Evolutionary conservation across 352 stramenopile species (phyloP).

Genomic region (Thalassiosira hispida): DNA sequence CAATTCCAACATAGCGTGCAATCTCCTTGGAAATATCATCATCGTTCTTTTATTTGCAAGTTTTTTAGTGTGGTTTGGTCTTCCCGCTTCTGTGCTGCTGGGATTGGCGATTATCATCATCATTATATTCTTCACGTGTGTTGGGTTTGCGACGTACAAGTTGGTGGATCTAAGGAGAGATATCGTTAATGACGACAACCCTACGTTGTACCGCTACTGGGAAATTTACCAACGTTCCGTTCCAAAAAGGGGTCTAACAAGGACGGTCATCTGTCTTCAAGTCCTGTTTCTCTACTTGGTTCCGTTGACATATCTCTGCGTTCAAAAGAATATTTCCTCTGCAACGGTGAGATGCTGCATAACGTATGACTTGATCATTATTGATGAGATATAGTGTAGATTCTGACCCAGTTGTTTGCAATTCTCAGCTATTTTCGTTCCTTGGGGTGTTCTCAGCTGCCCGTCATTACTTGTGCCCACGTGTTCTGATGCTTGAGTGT

Average conservation of each 20-base stretch:
- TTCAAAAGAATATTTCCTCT: slow-evolving; percentile 28
- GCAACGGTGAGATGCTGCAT: neutral
- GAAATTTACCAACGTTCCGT: slow-evolving; percentile 9
- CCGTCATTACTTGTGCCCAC: slow-evolving; percentile 54
- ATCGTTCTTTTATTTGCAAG: slow-evolving; percentile 36
- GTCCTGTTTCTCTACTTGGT: slow-evolving; percentile 47
- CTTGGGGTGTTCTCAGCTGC: slow-evolving; percentile 22
- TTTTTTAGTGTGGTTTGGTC: slow-evolving; percentile 24
- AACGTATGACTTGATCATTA: neutral
- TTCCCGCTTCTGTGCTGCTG: slow-evolving; percentile 13
- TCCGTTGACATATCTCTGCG: slow-evolving; percentile 29
- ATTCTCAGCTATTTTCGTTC: slow-evolving; percentile 17
- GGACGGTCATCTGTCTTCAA: slow-evolving; percentile 17
- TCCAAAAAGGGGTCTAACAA: slow-evolving; percentile 7
- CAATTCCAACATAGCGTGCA: slow-evolving; percentile 48
- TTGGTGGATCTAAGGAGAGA: slow-evolving; percentile 22
- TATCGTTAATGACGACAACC: slow-evolving; percentile 10
- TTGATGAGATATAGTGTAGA: too few relatives aligned
- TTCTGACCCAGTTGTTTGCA: neutral
- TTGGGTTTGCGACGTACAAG: neutral
- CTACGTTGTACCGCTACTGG: slow-evolving; percentile 16
- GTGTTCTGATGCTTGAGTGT: slow-evolving; percentile 37
- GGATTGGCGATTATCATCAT: slow-evolving; percentile 18
- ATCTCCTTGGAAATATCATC: slow-evolving; percentile 34
- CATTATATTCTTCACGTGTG: slow-evolving; percentile 13